Conservation (phyloP, 306 rosid species). For the Morella rubra region DNA sequence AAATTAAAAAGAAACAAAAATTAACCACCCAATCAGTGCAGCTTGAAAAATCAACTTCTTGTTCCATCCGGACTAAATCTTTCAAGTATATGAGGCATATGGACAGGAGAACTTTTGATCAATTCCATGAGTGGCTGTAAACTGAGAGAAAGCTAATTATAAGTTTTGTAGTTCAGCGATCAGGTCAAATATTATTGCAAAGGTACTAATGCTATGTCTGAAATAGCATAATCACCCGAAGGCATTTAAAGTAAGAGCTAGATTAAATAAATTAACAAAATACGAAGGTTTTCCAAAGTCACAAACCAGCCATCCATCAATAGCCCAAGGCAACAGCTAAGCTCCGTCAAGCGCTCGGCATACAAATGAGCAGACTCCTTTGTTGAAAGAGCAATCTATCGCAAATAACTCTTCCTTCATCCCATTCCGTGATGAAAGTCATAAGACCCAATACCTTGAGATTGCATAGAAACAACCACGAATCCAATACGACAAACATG, state of each 20-base stretch:
- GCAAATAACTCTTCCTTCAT: constrained; percentile 56
- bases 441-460: constrained; percentile 92
- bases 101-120: no score
- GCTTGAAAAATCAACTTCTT: constrained; percentile 14
- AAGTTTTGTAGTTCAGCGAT: no score
- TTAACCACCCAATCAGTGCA: not conserved
- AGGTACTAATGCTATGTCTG: not conserved
- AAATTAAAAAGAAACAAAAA: not conserved
- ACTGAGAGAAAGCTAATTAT: no score
- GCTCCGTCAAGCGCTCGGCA: constrained; percentile 77
- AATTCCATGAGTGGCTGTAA: no score
- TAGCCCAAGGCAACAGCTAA: constrained; percentile 74
- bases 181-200: not conserved
- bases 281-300: constrained; percentile 20
- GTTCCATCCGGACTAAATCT: constrained; percentile 17
- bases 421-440: constrained; percentile 89
- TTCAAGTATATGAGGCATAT: no score
- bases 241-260: not conserved
- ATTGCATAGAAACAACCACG: constrained; percentile 22
- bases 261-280: constrained; percentile 9
- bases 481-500: constrained; percentile 15
- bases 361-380: constrained; percentile 75
- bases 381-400: constrained; percentile 57
- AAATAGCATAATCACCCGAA: not conserved
- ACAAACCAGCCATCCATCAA: constrained; percentile 97